phyloP scores from a whole-genome alignment of 2,329 filamentous ascomycete species.

The Ilyonectria sp. region DNA sequence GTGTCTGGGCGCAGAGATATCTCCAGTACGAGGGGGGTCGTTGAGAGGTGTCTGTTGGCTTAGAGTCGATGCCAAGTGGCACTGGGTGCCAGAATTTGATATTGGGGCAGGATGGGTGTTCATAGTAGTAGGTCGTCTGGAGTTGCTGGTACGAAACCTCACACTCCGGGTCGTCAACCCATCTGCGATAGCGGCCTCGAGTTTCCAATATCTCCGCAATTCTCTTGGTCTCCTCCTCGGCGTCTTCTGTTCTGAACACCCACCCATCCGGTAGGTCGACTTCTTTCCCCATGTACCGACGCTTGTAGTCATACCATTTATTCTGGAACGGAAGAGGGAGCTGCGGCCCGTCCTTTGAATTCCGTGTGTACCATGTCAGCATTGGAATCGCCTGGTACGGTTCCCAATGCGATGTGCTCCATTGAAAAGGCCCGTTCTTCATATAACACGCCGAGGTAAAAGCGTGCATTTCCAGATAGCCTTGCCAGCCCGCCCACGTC shows the following conservation, averaged over 20 bases:
- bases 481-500: constrained; percentile 24
- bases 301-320: constrained; percentile 27
- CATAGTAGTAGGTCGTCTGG: constrained; percentile 23
- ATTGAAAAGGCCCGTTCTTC: constrained; percentile 8
- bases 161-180: constrained; percentile 10
- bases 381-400: constrained; percentile 22
- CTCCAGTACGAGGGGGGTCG: background rate
- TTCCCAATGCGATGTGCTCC: constrained; percentile 12
- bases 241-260: constrained; percentile 2
- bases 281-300: constrained; percentile 16
- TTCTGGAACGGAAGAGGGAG: constrained; percentile 21
- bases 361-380: constrained; percentile 19
- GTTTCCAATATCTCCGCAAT: background rate
- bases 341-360: background rate
- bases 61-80: background rate
- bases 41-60: background rate
- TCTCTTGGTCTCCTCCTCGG: background rate
- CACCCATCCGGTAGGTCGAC: constrained; percentile 10
- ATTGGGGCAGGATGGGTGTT: constrained; percentile 8
- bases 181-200: background rate
- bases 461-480: background rate
- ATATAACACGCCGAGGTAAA: constrained; percentile 21
- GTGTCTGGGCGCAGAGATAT: constrained; percentile 24
- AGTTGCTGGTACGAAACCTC: constrained; percentile 12
- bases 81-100: constrained; percentile 20